A percentile compares a stretch with the other conserved stretches of the same genome.
Conservation (phyloP, 2,329 filamentous ascomycete species). For the Fusarium euwallaceae region DNA sequence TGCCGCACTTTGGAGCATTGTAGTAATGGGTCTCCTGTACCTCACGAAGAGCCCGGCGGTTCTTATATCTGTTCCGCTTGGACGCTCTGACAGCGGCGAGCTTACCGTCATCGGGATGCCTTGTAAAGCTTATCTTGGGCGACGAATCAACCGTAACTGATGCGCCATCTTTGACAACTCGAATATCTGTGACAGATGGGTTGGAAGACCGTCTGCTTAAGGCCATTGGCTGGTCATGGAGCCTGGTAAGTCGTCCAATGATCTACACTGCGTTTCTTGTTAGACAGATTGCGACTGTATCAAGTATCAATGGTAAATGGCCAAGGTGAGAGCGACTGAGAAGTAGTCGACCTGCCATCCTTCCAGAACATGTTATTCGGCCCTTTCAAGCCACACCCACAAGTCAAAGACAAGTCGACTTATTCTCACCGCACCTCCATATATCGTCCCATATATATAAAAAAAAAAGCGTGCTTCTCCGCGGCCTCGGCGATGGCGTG, state of each 20-base stretch:
- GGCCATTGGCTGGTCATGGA: background rate
- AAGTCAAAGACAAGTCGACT: background rate
- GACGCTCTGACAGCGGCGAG: background rate
- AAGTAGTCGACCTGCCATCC: background rate
- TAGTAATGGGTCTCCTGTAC: no score
- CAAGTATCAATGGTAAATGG: no score
- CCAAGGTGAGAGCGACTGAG: no score
- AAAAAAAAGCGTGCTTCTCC: background rate
- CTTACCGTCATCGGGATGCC: background rate
- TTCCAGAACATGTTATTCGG: background rate
- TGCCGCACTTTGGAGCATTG: background rate
- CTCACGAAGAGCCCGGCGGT: no score
- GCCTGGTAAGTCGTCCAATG: background rate
- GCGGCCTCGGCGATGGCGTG: conserved; percentile 35
- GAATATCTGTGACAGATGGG: background rate
- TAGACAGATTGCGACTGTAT: background rate
- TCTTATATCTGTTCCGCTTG: background rate
- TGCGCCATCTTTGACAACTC: background rate
- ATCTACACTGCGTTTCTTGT: background rate
- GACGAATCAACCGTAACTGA: background rate
- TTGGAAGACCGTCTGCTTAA: background rate
- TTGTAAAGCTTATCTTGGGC: background rate
- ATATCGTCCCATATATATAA: background rate
- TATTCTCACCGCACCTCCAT: background rate
- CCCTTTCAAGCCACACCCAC: background rate